These are phyloP conservation scores for Metschnikowia shivogae DNA, from an alignment of 805 yeast genomes.

Conservation along the genomic window DNA sequence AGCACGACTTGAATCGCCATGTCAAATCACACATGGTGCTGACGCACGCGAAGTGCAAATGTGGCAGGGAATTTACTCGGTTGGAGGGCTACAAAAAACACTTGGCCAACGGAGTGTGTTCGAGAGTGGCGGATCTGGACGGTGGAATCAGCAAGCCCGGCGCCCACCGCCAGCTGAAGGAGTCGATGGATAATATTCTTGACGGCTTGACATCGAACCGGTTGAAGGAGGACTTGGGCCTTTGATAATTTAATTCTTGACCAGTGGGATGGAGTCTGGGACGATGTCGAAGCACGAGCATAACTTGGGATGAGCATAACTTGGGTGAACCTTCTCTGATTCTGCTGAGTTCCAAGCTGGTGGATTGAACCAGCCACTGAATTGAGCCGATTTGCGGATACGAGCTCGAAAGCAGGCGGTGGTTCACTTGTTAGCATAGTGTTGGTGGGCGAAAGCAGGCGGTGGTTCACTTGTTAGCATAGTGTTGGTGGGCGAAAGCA, in stretches of 20 bases:
- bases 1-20: constrained; percentile 90
- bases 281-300: too few species aligned
- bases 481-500: too few species aligned
- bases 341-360: too few species aligned
- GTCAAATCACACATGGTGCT: constrained; percentile 78
- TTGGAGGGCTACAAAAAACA: constrained; percentile 87
- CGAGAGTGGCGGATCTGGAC: constrained; percentile 5
- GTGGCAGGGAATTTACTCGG: constrained; percentile 92
- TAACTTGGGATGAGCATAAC: too few species aligned
- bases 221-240: constrained; percentile 16
- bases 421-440: too few species aligned
- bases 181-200: constrained; percentile 13
- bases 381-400: too few species aligned
- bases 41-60: constrained; percentile 66
- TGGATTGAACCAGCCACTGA: too few species aligned
- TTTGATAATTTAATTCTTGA: not conserved
- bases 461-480: too few species aligned
- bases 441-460: too few species aligned
- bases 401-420: too few species aligned
- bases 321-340: too few species aligned
- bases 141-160: constrained; percentile 13
- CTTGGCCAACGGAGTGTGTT: constrained; percentile 37
- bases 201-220: constrained; percentile 18
- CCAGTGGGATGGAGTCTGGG: not conserved
- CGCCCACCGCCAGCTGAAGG: constrained; percentile 9